Conservation (phyloP, 441 rosid genomes). For the Theobroma grandiflorum region DNA sequence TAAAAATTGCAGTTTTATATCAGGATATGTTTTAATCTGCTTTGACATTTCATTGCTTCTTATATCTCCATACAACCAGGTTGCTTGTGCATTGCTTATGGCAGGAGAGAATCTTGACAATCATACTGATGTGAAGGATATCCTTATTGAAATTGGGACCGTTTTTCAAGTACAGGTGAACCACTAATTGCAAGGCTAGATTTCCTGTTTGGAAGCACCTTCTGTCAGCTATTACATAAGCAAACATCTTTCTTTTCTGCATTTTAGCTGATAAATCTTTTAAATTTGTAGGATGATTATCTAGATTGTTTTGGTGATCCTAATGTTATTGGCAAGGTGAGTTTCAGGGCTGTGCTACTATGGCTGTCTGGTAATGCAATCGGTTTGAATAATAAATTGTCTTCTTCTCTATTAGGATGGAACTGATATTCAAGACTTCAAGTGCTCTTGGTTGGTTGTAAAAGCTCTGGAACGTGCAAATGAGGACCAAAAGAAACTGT, state of each 20-base stretch:
- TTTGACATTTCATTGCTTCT: neutral
- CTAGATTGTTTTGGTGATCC: conserved; percentile 91
- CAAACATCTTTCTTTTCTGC: conserved; percentile 25
- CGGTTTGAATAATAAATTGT: neutral
- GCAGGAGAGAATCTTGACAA: conserved; percentile 83
- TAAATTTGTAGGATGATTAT: conserved; percentile 75
- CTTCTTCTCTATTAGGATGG: conserved; percentile 62
- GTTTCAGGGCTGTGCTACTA: conserved; percentile 3
- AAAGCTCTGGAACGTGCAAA: conserved; percentile 76
- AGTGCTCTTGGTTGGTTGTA: conserved; percentile 95
- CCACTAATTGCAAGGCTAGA: neutral
- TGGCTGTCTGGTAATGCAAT: neutral
- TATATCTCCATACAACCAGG: conserved; percentile 40
- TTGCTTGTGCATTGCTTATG: conserved; percentile 88
- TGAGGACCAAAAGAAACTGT: conserved; percentile 70
- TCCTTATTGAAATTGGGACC: conserved; percentile 88
- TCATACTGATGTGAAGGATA: conserved; percentile 69
- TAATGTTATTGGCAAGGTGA: conserved; percentile 83
- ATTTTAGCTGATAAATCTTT: neutral
- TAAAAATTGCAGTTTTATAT: neutral
- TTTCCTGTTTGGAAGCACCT: neutral
- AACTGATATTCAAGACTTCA: conserved; percentile 92
- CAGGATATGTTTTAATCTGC: neutral
- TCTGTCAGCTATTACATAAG: neutral
- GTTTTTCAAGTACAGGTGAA: conserved; percentile 88